These are phyloP conservation scores for Xanthoconium stramineum DNA, from an alignment of 768 basidiomycete species.

Conservation along the genomic window DNA sequence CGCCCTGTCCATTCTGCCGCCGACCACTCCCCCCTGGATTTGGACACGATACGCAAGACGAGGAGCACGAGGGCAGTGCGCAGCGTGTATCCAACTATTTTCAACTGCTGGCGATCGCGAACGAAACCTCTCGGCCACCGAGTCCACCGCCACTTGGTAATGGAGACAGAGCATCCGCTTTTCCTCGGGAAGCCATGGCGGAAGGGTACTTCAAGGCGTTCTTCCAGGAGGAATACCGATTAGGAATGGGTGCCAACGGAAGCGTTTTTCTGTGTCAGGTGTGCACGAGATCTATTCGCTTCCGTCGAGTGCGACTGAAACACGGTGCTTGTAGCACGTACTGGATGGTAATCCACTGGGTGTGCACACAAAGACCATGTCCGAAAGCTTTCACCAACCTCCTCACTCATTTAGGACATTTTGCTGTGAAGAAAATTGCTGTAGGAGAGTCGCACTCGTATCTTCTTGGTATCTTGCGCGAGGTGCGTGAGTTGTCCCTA, in stretches of 20 bases:
- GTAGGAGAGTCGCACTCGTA: slow-evolving; percentile 89
- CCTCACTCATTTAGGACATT: slow-evolving; percentile 51
- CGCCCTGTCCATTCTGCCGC: slow-evolving; percentile 73
- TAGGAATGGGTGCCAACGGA: slow-evolving; percentile 96
- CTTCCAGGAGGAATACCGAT: slow-evolving; percentile 82
- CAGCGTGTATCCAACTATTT: slow-evolving; percentile 76
- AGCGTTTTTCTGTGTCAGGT: slow-evolving; percentile 88
- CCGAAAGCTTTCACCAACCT: slow-evolving; percentile 1
- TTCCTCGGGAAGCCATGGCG: slow-evolving; percentile 73
- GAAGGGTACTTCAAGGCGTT: slow-evolving; percentile 92
- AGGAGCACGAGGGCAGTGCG: slow-evolving; percentile 37
- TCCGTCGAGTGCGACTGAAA: slow-evolving; percentile 3
- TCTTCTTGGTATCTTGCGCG: slow-evolving; percentile 75
- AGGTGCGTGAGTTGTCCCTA: slow-evolving; percentile 39
- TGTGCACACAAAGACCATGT: slow-evolving; percentile 21
- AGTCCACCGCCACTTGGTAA: slow-evolving; percentile 40
- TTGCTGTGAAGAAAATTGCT: slow-evolving; percentile 96
- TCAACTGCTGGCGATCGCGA: slow-evolving; percentile 68
- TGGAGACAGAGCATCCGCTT: slow-evolving; percentile 33
- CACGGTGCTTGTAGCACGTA: slow-evolving; percentile 53
- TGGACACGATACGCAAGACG: slow-evolving; percentile 21
- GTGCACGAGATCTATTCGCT: slow-evolving; percentile 9
- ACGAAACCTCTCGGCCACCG: slow-evolving; percentile 56
- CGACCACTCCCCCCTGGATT: slow-evolving; percentile 52
- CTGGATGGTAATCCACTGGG: slow-evolving; percentile 85